Percentiles rank a stretch among this genome's conserved stretches.
phyloP scores from a whole-genome alignment of 2,329 filamentous ascomycete species.

The Trichoderma sp. region DNA sequence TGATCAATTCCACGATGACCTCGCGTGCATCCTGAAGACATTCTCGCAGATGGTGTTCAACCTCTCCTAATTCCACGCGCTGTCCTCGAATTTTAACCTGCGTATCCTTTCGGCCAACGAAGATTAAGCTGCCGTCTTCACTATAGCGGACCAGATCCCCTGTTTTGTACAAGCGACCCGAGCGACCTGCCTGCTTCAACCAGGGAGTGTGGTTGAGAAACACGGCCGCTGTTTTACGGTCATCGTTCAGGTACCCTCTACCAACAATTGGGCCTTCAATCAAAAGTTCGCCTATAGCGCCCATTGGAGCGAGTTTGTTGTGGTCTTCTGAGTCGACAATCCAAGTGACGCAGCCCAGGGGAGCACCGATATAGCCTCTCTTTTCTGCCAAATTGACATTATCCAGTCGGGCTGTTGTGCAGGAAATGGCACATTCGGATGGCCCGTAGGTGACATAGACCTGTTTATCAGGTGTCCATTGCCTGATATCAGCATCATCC shows the following conservation, averaged over 20 bases:
- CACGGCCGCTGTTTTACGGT: conserved; percentile 49
- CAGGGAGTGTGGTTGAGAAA: conserved; percentile 54
- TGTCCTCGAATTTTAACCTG: conserved; percentile 13
- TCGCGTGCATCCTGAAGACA: not conserved
- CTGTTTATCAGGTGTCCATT: conserved; percentile 26
- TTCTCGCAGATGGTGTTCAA: conserved; percentile 8
- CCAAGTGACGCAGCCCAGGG: conserved; percentile 31
- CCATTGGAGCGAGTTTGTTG: conserved; percentile 41
- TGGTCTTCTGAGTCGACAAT: conserved; percentile 43
- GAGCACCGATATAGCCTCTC: too few relatives aligned
- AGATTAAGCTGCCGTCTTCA: not conserved
- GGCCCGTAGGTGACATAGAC: conserved; percentile 32
- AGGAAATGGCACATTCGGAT: conserved; percentile 29
- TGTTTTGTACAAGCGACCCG: conserved; percentile 13
- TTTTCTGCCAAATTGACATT: too few relatives aligned
- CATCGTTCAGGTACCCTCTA: conserved; percentile 56
- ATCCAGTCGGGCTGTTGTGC: conserved; percentile 23
- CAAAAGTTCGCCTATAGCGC: conserved; percentile 45
- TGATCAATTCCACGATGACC: not conserved
- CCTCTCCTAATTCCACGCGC: conserved; percentile 11
- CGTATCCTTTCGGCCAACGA: not conserved
- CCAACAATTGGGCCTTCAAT: conserved; percentile 54
- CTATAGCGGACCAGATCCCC: conserved; percentile 1
- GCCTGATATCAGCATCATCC: conserved; percentile 4
- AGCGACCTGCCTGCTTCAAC: conserved; percentile 30